A percentile compares a stretch with the other conserved stretches of the same genome.
phyloP scores from a whole-genome alignment of 2,329 filamentous ascomycete species.

The Phyllosticta citribraziliensis region DNA sequence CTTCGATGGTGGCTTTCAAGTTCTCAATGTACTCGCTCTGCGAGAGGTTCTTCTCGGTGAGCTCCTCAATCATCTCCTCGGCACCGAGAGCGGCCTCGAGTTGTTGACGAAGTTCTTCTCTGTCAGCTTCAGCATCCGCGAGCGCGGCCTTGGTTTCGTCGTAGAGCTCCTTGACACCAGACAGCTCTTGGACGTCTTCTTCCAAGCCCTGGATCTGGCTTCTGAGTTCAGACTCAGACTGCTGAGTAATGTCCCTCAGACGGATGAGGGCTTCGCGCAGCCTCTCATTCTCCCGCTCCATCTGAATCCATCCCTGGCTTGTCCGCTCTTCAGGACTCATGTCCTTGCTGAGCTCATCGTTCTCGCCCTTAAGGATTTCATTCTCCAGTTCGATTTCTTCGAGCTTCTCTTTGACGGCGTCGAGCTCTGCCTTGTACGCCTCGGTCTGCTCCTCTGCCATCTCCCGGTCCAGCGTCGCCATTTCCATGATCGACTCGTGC shows the following conservation, averaged over 20 bases:
- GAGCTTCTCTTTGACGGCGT: constrained; percentile 61
- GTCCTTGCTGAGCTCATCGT: constrained; percentile 69
- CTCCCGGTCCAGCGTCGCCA: constrained; percentile 81
- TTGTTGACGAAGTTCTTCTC: constrained; percentile 82
- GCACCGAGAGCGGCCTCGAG: constrained; percentile 80
- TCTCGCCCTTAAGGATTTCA: constrained; percentile 80
- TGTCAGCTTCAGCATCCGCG: constrained; percentile 58
- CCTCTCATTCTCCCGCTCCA: constrained; percentile 84
- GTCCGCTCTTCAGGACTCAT: constrained; percentile 83
- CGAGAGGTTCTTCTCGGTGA: constrained; percentile 77
- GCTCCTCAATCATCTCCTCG: constrained; percentile 88
- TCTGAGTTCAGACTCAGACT: constrained; percentile 70
- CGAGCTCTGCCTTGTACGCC: constrained; percentile 67
- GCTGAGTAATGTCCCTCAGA: constrained; percentile 76
- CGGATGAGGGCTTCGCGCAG: constrained; percentile 75
- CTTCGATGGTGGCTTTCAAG: constrained; percentile 70
- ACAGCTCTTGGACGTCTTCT: constrained; percentile 30
- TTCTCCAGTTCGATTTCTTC: constrained; percentile 85
- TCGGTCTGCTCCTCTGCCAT: constrained; percentile 95
- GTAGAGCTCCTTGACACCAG: constrained; percentile 47
- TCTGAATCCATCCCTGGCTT: constrained; percentile 79
- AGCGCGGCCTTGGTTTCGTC: constrained; percentile 64
- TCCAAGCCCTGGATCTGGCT: constrained; percentile 43
- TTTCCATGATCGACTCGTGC: constrained; percentile 74
- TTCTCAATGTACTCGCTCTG: constrained; percentile 78